Percentiles rank a stretch among this genome's conserved stretches.
Evolutionary conservation across 441 rosid genomes (phyloP).

Genomic region (Flueggea neowawraea): DNA sequence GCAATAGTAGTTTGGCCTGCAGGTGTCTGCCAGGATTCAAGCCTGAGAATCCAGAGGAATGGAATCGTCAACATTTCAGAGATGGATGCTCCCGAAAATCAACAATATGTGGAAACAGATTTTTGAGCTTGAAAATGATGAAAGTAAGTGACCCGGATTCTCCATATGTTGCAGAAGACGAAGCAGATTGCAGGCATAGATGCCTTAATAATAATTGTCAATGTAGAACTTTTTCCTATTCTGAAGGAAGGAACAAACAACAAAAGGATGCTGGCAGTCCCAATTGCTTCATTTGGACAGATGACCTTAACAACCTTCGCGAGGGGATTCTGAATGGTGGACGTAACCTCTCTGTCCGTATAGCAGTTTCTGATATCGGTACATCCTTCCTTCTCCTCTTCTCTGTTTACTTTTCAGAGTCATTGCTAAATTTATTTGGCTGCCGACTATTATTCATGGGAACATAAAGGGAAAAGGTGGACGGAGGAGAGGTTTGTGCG

Average conservation of each 20-base stretch:
- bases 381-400: not conserved
- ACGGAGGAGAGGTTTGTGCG: too few species aligned
- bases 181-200: slow-evolving; percentile 10
- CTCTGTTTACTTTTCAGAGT: not conserved
- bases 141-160: slow-evolving; percentile 13
- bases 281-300: slow-evolving; percentile 30
- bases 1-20: slow-evolving; percentile 12
- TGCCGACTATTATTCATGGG: not conserved
- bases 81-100: slow-evolving; percentile 27
- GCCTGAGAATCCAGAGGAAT: slow-evolving; percentile 13
- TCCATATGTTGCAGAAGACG: not conserved
- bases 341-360: slow-evolving; percentile 15
- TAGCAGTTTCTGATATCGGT: slow-evolving; percentile 17
- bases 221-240: slow-evolving; percentile 21
- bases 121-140: slow-evolving; percentile 16
- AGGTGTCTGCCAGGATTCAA: slow-evolving; percentile 30
- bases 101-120: not conserved
- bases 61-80: slow-evolving; percentile 23
- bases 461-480: too few species aligned
- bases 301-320: slow-evolving; percentile 16
- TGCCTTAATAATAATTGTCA: slow-evolving; percentile 11
- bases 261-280: too few species aligned
- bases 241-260: not conserved
- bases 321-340: slow-evolving; percentile 8
- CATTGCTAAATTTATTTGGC: not conserved